Percentiles rank a stretch among this genome's conserved stretches.
Conservation (phyloP, 345 rosid genomes). For the Carallia brachiata region DNA sequence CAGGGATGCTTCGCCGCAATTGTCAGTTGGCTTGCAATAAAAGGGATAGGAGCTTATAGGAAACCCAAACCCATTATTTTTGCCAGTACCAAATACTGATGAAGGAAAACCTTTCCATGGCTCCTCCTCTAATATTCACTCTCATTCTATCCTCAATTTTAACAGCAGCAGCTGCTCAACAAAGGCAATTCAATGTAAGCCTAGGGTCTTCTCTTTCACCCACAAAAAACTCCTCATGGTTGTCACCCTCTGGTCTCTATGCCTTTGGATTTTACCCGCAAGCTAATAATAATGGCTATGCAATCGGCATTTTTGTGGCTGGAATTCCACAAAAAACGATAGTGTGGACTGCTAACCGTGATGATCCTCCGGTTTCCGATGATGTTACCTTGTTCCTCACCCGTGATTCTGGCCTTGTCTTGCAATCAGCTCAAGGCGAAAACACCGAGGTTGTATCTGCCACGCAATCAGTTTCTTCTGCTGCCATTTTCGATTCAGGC, state of each 20-base stretch:
- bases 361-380: slow-evolving; percentile 12
- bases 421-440: slow-evolving; percentile 4
- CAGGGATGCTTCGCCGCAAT: no score
- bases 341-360: slow-evolving; percentile 18
- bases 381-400: slow-evolving; percentile 14
- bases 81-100: no score
- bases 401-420: background rate
- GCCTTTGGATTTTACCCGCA: slow-evolving; percentile 34
- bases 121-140: no score
- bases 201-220: slow-evolving; percentile 25
- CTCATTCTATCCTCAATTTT: no score
- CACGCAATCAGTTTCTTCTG: background rate
- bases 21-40: no score
- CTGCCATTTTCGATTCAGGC: slow-evolving; percentile 17
- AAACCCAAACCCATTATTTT: no score
- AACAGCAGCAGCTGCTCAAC: slow-evolving; percentile 9
- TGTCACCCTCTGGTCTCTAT: slow-evolving; percentile 34
- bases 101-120: no score
- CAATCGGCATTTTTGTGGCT: slow-evolving; percentile 29
- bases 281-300: slow-evolving; percentile 17
- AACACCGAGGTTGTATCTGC: background rate
- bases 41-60: no score
- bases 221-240: slow-evolving; percentile 20
- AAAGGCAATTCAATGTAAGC: slow-evolving; percentile 19
- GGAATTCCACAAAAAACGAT: slow-evolving; percentile 10